Conservation (phyloP, 2,329 filamentous ascomycete genomes). For the Cryphonectria nitschkei region DNA sequence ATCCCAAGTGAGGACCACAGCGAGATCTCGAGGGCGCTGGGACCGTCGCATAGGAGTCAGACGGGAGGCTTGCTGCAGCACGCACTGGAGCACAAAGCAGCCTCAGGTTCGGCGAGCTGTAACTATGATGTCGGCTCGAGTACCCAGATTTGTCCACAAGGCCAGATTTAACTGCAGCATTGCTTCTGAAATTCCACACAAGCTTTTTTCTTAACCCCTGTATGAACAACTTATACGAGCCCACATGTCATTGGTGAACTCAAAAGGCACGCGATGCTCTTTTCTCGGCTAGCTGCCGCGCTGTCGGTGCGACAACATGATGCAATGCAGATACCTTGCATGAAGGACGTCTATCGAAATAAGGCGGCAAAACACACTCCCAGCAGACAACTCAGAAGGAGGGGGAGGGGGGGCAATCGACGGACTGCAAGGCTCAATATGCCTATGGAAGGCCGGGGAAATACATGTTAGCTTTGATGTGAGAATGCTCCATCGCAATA, state of each 20-base stretch:
- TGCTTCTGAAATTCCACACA: neutral
- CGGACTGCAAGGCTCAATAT: neutral
- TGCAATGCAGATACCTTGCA: constrained; percentile 24
- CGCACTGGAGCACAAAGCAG: neutral
- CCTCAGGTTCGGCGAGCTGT: neutral
- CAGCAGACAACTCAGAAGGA: neutral
- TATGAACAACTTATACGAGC: constrained; percentile 1
- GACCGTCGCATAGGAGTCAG: neutral
- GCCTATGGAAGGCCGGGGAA: neutral
- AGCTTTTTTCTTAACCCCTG: neutral
- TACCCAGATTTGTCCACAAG: constrained; percentile 11
- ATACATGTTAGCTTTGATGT: neutral
- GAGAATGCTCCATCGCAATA: neutral
- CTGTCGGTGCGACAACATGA: constrained; percentile 24
- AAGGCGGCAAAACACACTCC: neutral
- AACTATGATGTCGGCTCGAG: constrained; percentile 11
- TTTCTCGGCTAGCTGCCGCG: constrained; percentile 4
- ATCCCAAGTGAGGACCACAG: neutral
- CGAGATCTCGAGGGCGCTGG: neutral
- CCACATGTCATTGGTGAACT: constrained; percentile 2
- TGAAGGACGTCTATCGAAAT: neutral
- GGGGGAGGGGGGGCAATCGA: neutral
- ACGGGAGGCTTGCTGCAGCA: neutral
- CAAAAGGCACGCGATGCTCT: constrained; percentile 1
- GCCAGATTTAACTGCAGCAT: constrained; percentile 6